Conservation (phyloP, 352 stramenopile species). For the Globisporangium camurandrum region DNA sequence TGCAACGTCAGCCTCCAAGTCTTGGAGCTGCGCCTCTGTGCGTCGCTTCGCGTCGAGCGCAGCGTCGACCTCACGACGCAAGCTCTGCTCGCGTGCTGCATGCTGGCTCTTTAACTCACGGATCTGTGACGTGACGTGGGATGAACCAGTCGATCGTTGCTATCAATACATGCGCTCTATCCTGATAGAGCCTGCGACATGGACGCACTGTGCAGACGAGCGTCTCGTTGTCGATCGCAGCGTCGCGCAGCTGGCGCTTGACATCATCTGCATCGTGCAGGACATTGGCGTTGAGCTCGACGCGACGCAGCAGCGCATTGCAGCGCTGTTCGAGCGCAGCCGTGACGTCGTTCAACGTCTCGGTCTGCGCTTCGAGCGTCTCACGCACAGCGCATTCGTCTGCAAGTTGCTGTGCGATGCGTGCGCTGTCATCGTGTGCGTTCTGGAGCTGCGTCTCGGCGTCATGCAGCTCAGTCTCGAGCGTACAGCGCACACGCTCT, state of each 20-base stretch:
- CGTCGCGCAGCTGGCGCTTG: conserved; percentile 49
- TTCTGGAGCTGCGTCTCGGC: conserved; percentile 45
- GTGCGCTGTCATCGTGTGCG: conserved; percentile 41
- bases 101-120: conserved; percentile 66
- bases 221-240: conserved; percentile 64
- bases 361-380: conserved; percentile 56
- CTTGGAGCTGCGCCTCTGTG: conserved; percentile 30
- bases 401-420: conserved; percentile 32
- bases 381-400: conserved; percentile 46
- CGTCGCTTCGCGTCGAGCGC: conserved; percentile 36
- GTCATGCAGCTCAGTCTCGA: conserved; percentile 48
- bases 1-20: conserved; percentile 52
- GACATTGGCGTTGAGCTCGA: conserved; percentile 44
- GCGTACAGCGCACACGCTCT: conserved; percentile 26
- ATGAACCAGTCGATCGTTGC: neutral
- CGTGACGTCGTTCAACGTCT: conserved; percentile 73
- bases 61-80: conserved; percentile 50
- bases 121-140: conserved; percentile 32
- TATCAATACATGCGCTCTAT: neutral
- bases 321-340: conserved; percentile 61
- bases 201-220: conserved; percentile 44
- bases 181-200: no score
- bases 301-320: conserved; percentile 50
- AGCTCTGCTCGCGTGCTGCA: conserved; percentile 47
- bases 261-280: conserved; percentile 52